Evolutionary conservation across 805 yeast species (phyloP).

Genomic region (Yamadazyma insecticola): DNA sequence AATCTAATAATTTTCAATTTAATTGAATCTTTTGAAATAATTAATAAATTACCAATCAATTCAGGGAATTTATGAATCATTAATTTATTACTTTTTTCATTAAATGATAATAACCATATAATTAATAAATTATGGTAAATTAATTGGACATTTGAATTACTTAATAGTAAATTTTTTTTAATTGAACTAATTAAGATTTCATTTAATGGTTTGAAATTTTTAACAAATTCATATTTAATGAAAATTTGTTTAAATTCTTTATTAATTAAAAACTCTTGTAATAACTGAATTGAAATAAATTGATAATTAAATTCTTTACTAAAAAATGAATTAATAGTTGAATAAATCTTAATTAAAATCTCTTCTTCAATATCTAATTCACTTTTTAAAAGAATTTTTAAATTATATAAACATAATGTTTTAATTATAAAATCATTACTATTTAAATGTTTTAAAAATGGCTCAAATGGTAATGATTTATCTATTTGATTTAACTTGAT

Average conservation of each 20-base stretch:
- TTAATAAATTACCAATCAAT: slow-evolving; percentile 48
- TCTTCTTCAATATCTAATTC: slow-evolving; percentile 30
- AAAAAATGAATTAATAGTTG: slow-evolving; percentile 26
- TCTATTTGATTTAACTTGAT: slow-evolving; percentile 39
- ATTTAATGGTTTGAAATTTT: slow-evolving; percentile 30
- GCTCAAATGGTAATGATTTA: slow-evolving; percentile 46
- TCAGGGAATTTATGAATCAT: slow-evolving; percentile 51
- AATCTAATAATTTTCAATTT: slow-evolving; percentile 90
- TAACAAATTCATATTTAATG: slow-evolving; percentile 34
- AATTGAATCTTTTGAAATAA: slow-evolving; percentile 71
- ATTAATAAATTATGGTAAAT: slow-evolving; percentile 75
- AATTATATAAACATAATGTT: slow-evolving; percentile 50
- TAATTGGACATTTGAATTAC: slow-evolving; percentile 62
- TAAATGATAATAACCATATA: slow-evolving; percentile 84
- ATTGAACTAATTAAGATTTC: slow-evolving; percentile 20
- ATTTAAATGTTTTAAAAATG: slow-evolving; percentile 49
- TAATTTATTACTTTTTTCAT: slow-evolving; percentile 43
- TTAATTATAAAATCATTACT: slow-evolving; percentile 54
- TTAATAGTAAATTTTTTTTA: slow-evolving; percentile 9
- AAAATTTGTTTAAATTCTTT: slow-evolving; percentile 46
- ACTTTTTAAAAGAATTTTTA: slow-evolving; percentile 42
- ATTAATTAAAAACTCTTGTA: slow-evolving; percentile 54
- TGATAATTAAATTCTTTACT: slow-evolving; percentile 43
- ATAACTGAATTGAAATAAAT: slow-evolving; percentile 57
- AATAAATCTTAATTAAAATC: slow-evolving; percentile 35